phyloP scores from a whole-genome alignment of 768 basidiomycete genomes.

The Trichaptum fuscoviolaceum region DNA sequence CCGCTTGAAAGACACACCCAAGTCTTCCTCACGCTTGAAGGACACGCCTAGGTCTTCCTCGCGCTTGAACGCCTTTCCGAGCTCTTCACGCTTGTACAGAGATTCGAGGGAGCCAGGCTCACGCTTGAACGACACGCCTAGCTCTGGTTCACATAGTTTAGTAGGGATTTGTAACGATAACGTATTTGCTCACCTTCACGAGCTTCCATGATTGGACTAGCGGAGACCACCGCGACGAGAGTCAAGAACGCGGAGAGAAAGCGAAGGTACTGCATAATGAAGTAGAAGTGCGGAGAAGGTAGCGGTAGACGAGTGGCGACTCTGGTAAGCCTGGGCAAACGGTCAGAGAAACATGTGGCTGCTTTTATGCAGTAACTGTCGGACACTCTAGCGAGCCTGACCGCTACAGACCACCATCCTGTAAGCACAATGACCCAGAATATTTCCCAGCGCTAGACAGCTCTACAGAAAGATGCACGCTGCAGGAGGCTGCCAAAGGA shows the following conservation, averaged over 20 bases:
- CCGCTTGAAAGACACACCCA: background rate
- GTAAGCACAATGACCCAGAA: background rate
- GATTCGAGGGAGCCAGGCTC: too few species aligned
- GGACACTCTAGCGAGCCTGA: background rate
- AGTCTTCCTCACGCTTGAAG: background rate
- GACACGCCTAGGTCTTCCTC: background rate
- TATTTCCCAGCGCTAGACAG: background rate
- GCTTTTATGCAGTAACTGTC: background rate
- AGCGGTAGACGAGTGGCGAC: background rate
- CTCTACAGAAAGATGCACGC: background rate
- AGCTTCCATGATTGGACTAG: background rate
- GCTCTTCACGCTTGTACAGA: background rate
- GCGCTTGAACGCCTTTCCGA: too few species aligned
- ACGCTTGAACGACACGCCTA: background rate
- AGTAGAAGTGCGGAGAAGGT: background rate
- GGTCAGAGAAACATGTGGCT: background rate
- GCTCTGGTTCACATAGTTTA: background rate
- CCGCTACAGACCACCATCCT: too few species aligned
- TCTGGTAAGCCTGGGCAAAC: background rate
- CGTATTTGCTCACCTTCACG: background rate
- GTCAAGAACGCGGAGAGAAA: background rate
- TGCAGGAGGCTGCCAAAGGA: background rate
- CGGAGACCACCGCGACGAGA: background rate
- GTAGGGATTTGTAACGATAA: background rate
- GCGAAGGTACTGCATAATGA: background rate